Percentiles rank a stretch among this genome's conserved stretches.
Evolutionary conservation across 2,329 filamentous ascomycete genomes (phyloP).

Genomic region (Ceratocystis lukuohia): DNA sequence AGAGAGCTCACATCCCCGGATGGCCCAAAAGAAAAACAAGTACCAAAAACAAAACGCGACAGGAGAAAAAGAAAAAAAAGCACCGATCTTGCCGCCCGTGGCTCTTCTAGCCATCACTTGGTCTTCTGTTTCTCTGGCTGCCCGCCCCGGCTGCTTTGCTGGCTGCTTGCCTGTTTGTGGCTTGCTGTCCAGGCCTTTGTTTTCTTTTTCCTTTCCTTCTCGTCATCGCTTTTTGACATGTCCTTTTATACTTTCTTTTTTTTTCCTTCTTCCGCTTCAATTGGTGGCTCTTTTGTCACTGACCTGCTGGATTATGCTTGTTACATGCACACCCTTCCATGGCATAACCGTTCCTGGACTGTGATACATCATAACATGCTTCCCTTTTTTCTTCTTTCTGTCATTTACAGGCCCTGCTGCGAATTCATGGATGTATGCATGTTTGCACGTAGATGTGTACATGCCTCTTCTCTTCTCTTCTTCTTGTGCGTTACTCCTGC

Average conservation of each 20-base stretch:
- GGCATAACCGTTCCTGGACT: neutral
- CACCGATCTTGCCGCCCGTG: neutral
- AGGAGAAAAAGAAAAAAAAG: neutral
- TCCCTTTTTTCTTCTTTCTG: slow-evolving; percentile 1
- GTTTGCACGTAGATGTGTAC: neutral
- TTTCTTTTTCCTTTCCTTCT: slow-evolving; percentile 9
- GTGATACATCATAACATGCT: neutral
- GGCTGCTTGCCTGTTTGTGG: neutral
- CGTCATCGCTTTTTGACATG: neutral
- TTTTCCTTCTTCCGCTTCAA: neutral
- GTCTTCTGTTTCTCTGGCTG: neutral
- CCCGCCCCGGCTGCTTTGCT: neutral
- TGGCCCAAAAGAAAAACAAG: neutral
- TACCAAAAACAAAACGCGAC: neutral
- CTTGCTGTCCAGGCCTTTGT: neutral
- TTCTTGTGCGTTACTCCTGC: neutral
- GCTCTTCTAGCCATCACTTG: neutral
- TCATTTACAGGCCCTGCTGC: neutral
- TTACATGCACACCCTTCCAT: neutral
- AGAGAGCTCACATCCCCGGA: neutral
- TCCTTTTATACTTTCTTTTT: neutral
- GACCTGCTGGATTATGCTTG: neutral
- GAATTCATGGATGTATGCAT: neutral
- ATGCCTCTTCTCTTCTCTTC: neutral
- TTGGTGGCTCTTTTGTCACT: too few relatives aligned